Conservation (phyloP, 2,329 filamentous ascomycete species). For the Aschersonia sp. region DNA sequence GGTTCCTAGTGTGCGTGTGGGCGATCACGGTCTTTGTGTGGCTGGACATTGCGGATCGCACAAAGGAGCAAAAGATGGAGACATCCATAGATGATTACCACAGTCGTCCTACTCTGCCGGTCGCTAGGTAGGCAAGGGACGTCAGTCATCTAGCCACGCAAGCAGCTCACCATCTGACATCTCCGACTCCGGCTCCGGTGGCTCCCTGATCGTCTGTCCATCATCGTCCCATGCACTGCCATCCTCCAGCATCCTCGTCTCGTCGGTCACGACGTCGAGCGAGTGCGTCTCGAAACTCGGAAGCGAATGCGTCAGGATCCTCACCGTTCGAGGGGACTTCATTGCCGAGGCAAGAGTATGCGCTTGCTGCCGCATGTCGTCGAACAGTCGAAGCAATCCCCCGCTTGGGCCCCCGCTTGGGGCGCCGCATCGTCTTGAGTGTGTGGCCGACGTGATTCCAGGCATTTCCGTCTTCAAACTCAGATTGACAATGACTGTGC, state of each 20-base stretch:
- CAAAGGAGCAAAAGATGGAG: too few relatives aligned
- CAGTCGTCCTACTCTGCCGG: neutral
- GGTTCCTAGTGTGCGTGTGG: too few relatives aligned
- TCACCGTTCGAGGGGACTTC: constrained; percentile 5
- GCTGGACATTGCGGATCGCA: too few relatives aligned
- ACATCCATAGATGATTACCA: neutral
- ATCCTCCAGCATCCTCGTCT: constrained; percentile 7
- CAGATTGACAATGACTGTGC: constrained; percentile 6
- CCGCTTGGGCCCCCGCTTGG: neutral
- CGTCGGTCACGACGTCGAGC: constrained; percentile 8
- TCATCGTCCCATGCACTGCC: constrained; percentile 8
- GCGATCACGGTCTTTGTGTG: too few relatives aligned
- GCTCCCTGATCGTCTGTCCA: constrained; percentile 5
- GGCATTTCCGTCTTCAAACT: constrained; percentile 3
- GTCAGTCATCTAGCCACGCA: neutral
- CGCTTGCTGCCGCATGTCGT: constrained; percentile 6
- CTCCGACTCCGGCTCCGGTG: constrained; percentile 5
- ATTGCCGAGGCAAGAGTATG: constrained; percentile 6
- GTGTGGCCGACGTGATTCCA: constrained; percentile 4
- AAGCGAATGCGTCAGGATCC: constrained; percentile 8
- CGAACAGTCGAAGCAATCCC: constrained; percentile 5
- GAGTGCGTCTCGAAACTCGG: constrained; percentile 5
- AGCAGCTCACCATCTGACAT: constrained; percentile 4
- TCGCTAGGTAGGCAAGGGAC: neutral
- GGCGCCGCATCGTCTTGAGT: constrained; percentile 6